Base-by-base conservation (phyloP, 371 early-diverging fungal genomes). In the Saksenaea vasiformis region DNA sequence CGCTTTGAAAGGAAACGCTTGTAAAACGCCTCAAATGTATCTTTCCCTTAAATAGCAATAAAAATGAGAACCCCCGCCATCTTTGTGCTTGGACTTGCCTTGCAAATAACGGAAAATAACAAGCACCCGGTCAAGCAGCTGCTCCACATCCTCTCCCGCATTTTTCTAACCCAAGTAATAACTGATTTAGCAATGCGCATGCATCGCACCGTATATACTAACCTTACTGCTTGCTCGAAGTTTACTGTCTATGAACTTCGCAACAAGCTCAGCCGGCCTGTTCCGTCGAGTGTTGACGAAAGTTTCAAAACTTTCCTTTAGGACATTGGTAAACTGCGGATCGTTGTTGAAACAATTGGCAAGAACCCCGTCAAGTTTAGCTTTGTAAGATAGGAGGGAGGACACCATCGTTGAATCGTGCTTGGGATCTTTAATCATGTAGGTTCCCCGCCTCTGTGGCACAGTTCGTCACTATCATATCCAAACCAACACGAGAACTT, bases 11-110 rank as follows among this genome's bases (percentile, higher is more conserved):
- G 74, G 62, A 91, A 91, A 10, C 90, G 86, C 62, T 95, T 96
- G 74, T 97, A 97, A 66, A 95, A 97, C 1, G 91, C 93, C 71
- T 98, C 98, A 74, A 99, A 99, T 14, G 94, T 84, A 73, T 97
- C 97, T 71, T 97, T 98, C 59, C 91, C 85, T 79, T 47, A 8
- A 31, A 35, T 54, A 36, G 41, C 17, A 44, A 22, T n/a, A 35
- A 41, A 17, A 44, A 27, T 1, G 28, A n/a, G 22, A n/a, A 47
- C 22, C n/a, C 10, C 22, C 22, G 11, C n/a, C 11, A 5, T 56
- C 7, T 56, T 31, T 17, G 26, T 37, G 13, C 54, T 27, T 36
- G 72, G 76, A 14, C 14, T 57, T 77, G 77, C 83, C 92, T 70
- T 93, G 90, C 54, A 97, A 88, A 60, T 88, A 94, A 14, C 97